A percentile compares a stretch with the other conserved stretches of the same genome.
Evolutionary conservation across 106 monocot genomes (phyloP).

Genomic region (Vanilla planifolia): DNA sequence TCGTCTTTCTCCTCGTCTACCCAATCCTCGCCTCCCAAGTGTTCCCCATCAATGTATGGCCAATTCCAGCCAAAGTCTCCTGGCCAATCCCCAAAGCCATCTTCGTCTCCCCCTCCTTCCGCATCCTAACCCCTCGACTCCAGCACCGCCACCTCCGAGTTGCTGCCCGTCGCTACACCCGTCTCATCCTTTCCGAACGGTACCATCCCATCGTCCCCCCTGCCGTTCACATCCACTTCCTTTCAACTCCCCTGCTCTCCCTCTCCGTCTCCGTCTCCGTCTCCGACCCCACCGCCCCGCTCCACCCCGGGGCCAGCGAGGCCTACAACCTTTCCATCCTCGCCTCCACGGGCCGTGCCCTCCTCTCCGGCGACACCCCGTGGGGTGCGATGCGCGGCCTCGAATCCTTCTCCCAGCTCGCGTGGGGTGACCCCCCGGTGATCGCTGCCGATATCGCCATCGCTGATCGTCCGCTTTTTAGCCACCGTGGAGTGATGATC

Average conservation of each 20-base stretch:
- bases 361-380: conserved; percentile 37
- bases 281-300: conserved; percentile 37
- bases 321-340: conserved; percentile 56
- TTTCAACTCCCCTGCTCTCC: conserved; percentile 18
- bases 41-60: background rate
- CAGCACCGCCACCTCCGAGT: conserved; percentile 27
- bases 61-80: background rate
- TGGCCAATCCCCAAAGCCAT: background rate
- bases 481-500: conserved; percentile 74
- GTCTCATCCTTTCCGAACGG: conserved; percentile 35
- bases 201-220: conserved; percentile 45
- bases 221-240: conserved; percentile 1
- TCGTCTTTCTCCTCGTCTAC: background rate
- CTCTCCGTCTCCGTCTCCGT: conserved; percentile 39
- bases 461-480: conserved; percentile 48
- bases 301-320: conserved; percentile 57
- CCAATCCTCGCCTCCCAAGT: background rate
- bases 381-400: conserved; percentile 92
- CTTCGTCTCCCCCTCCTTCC: conserved; percentile 53
- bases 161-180: conserved; percentile 38
- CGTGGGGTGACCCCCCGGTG: conserved; percentile 24
- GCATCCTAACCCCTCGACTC: conserved; percentile 17
- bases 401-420: conserved; percentile 82
- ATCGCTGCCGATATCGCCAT: conserved; percentile 43
- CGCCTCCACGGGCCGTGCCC: conserved; percentile 16